Evolutionary conservation across 31 red algal species (phyloP).

Genomic region (Odonthalia washingtoniensis): DNA sequence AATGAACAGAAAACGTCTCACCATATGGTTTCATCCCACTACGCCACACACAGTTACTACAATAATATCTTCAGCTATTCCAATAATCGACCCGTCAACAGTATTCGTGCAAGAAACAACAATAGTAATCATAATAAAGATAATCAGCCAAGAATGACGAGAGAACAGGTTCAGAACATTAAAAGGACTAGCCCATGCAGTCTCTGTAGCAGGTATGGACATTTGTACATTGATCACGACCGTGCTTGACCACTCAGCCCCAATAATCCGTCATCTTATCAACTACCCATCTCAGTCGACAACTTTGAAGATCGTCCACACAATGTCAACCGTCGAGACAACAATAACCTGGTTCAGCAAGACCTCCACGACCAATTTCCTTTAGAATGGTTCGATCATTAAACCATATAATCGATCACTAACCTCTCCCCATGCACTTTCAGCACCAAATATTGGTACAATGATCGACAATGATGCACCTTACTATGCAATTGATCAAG

Average conservation of each 20-base stretch:
- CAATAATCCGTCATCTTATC: background rate
- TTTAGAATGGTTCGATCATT: too few relatives aligned
- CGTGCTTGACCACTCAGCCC: background rate
- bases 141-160: background rate
- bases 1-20: too few relatives aligned
- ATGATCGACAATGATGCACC: slow-evolving; percentile 33
- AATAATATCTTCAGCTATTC: too few relatives aligned
- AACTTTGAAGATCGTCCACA: background rate
- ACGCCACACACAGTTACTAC: too few relatives aligned
- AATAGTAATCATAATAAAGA: too few relatives aligned
- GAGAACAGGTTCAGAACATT: background rate
- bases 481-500: slow-evolving; percentile 13
- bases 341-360: background rate
- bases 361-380: too few relatives aligned
- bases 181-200: background rate
- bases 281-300: background rate
- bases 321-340: background rate
- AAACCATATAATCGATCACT: background rate
- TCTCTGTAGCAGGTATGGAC: background rate
- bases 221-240: background rate
- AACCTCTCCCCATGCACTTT: background rate
- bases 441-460: background rate
- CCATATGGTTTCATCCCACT: too few relatives aligned
- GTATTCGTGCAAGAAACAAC: too few relatives aligned
- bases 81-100: too few relatives aligned